These are phyloP conservation scores for Pleurotus citrinopileatus DNA, from an alignment of 768 basidiomycete species.

Conservation along the genomic window DNA sequence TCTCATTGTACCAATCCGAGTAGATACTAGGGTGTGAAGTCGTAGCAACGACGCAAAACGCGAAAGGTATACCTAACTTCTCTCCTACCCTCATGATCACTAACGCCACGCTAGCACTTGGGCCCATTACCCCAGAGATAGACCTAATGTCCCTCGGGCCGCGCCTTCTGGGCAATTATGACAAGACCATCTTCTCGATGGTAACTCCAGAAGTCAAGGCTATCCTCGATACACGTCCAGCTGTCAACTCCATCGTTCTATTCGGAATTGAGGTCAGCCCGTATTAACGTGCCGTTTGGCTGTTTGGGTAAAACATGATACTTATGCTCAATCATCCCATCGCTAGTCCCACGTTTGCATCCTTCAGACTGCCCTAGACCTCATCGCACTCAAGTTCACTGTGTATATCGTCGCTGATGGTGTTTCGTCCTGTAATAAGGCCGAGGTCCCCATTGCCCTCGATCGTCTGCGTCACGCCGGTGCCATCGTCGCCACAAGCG, in stretches of 20 bases:
- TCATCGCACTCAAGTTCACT: constrained; percentile 39
- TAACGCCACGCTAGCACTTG: constrained; percentile 49
- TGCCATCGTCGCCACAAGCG: constrained; percentile 75
- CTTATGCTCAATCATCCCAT: constrained; percentile 4
- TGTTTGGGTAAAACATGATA: not conserved
- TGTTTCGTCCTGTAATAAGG: constrained; percentile 76
- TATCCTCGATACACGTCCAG: constrained; percentile 44
- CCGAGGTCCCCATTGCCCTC: constrained; percentile 77
- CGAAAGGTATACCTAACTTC: constrained; percentile 49
- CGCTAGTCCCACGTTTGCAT: constrained; percentile 87
- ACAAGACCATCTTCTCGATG: constrained; percentile 90
- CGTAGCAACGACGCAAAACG: constrained; percentile 82
- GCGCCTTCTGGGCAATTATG: constrained; percentile 58
- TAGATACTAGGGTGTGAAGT: constrained; percentile 69
- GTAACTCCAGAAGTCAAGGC: constrained; percentile 60
- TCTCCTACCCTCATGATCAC: not conserved
- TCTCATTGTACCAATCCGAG: not conserved
- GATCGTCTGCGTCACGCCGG: constrained; percentile 70
- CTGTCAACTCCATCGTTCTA: constrained; percentile 62
- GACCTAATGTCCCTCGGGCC: constrained; percentile 50
- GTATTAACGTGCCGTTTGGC: not conserved
- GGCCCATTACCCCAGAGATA: constrained; percentile 63
- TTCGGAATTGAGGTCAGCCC: constrained; percentile 83
- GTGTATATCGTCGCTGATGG: constrained; percentile 82
- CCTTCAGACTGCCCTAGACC: constrained; percentile 75